Evolutionary conservation across 2,329 filamentous ascomycete genomes (phyloP).

Genomic region (Ascochyta fabae): DNA sequence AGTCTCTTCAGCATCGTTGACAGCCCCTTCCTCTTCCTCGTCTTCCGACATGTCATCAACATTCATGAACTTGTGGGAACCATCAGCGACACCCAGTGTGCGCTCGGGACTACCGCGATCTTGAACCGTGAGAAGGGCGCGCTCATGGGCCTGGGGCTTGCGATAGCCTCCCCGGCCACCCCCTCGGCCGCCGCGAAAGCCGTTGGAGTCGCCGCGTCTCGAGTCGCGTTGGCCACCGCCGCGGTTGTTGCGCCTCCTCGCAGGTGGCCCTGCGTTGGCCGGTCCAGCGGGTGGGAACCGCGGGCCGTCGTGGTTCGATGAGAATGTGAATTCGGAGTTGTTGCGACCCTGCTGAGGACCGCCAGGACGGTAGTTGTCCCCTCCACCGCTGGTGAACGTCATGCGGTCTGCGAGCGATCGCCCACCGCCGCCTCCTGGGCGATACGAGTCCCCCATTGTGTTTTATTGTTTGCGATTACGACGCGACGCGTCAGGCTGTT

Average conservation of each 20-base stretch:
- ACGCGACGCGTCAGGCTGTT: slow-evolving; percentile 7
- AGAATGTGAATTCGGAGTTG: slow-evolving; percentile 44
- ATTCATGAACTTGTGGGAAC: slow-evolving; percentile 50
- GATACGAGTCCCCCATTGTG: slow-evolving; percentile 38
- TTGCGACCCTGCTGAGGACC: slow-evolving; percentile 21
- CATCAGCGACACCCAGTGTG: slow-evolving; percentile 52
- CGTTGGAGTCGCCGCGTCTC: slow-evolving; percentile 30
- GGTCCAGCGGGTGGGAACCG: slow-evolving; percentile 39
- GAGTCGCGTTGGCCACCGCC: slow-evolving; percentile 26
- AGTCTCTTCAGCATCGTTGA: slow-evolving; percentile 33
- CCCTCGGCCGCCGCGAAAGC: slow-evolving; percentile 16
- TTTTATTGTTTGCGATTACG: slow-evolving; percentile 10
- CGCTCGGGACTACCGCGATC: slow-evolving; percentile 54
- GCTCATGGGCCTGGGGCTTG: slow-evolving; percentile 50
- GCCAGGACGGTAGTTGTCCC: slow-evolving; percentile 39
- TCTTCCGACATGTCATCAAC: slow-evolving; percentile 50
- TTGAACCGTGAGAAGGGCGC: slow-evolving; percentile 52
- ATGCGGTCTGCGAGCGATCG: slow-evolving; percentile 38
- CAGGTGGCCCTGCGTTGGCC: slow-evolving; percentile 24
- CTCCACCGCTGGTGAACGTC: slow-evolving; percentile 35
- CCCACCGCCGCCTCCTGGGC: slow-evolving; percentile 24
- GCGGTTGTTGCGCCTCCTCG: slow-evolving; percentile 25
- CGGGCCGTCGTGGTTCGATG: slow-evolving; percentile 35
- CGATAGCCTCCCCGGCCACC: slow-evolving; percentile 27
- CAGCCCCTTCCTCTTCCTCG: slow-evolving; percentile 44